These are phyloP conservation scores for Esteya vermicola DNA, from an alignment of 2,329 filamentous ascomycete species.

Conservation along the genomic window DNA sequence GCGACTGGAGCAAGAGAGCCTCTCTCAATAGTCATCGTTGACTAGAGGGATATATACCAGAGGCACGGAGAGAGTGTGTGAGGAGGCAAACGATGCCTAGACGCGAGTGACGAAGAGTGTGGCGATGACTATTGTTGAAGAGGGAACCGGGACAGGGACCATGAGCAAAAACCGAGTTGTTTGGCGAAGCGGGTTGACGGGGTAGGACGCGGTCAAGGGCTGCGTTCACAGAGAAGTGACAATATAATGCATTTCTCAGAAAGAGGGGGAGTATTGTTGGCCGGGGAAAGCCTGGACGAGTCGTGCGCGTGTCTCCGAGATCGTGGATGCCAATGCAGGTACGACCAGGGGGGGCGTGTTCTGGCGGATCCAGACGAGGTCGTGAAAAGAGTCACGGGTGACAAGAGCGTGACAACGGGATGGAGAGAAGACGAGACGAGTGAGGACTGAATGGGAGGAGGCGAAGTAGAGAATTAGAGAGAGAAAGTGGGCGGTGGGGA, in stretches of 20 bases:
- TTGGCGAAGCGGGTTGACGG: conserved; percentile 4
- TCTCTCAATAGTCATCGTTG: conserved; percentile 46
- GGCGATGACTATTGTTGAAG: conserved; percentile 2
- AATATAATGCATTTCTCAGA: too few species aligned
- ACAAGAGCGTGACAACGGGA: neutral
- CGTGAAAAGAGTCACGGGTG: neutral
- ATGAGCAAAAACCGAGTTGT: conserved; percentile 6
- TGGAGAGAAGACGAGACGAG: too few species aligned
- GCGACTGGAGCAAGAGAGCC: conserved; percentile 42
- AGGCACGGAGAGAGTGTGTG: conserved; percentile 3
- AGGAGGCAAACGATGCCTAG: conserved; percentile 5
- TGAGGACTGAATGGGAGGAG: neutral
- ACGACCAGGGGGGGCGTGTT: neutral
- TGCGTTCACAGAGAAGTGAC: conserved; percentile 8
- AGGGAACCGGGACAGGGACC: conserved; percentile 7
- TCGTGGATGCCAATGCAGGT: neutral
- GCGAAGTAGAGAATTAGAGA: too few species aligned
- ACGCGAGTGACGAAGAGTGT: neutral
- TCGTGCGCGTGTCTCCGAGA: too few species aligned
- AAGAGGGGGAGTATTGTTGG: too few species aligned
- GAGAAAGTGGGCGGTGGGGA: neutral
- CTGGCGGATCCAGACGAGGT: neutral
- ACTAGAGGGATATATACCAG: conserved; percentile 17
- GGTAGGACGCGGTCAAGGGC: conserved; percentile 6
- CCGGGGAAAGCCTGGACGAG: too few species aligned